Percentiles rank a stretch among this genome's conserved stretches.
These are phyloP conservation scores for Cinnamomum micranthum DNA, from an alignment of 164 flowering plant genomes.

Conservation along the genomic window DNA sequence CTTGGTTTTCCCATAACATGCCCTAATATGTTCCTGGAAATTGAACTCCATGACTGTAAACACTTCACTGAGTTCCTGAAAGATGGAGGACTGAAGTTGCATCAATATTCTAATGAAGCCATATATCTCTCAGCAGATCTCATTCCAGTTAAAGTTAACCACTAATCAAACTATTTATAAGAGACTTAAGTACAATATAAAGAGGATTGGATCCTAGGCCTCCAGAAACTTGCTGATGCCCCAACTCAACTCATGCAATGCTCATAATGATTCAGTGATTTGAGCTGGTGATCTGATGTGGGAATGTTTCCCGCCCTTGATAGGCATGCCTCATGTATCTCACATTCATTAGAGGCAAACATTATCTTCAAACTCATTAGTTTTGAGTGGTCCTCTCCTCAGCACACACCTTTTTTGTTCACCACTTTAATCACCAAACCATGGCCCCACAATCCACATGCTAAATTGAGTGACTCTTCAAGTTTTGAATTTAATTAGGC, in stretches of 20 bases:
- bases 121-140: not conserved
- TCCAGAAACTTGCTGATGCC: not conserved
- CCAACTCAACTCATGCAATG: not conserved
- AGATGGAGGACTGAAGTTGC: slow-evolving; percentile 4
- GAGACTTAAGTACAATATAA: not conserved
- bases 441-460: not conserved
- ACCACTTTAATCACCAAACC: not conserved
- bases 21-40: slow-evolving; percentile 52
- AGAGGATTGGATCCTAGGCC: not conserved
- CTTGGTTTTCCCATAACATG: slow-evolving; percentile 61
- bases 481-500: not conserved
- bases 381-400: not conserved
- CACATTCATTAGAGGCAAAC: not conserved
- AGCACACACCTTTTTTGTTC: not conserved
- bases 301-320: not conserved
- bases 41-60: slow-evolving; percentile 82
- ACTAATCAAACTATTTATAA: no score
- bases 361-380: not conserved
- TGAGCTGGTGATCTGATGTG: not conserved
- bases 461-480: not conserved
- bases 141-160: not conserved
- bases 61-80: slow-evolving; percentile 66
- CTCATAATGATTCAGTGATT: not conserved
- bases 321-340: not conserved
- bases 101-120: slow-evolving; percentile 7